Base-by-base conservation (phyloP, 2,329 filamentous ascomycete genomes). In the Colletotrichum ledebouriae region DNA sequence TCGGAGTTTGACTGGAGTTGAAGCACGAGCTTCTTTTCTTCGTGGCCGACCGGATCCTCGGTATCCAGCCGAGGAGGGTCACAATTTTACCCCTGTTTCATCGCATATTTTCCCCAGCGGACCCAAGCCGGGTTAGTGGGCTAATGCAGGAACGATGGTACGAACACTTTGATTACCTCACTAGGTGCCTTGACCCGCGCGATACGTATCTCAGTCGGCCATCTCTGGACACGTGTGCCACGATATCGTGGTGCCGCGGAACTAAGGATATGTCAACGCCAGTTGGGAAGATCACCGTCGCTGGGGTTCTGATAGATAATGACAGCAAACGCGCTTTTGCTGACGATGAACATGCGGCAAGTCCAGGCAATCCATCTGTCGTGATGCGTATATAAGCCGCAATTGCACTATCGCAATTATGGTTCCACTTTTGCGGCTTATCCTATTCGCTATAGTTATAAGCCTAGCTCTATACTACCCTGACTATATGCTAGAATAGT, bases 51-150 rank as follows among this genome's bases (percentile, higher is more conserved):
- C 67, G 67, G 63, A 47, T 67, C 52, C 52, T 67, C 67, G 67
- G 67, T 67, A 67, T 53, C 50, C 57, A 67, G 52, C 67, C 67
- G 67, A 69, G 57, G 65, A 69, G 63, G 57, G 67, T 62, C 57
- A 67, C 53, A 69, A 69, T 63, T 67, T 69, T 58, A 63, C 67
- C 67, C 67, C 67, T 69, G 67, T 69, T 69, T 69, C 67, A 69
- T 69, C 57, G 57, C 63, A 67, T 61, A 57, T 67, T 53, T 56
- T 62, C 46, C 50, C 67, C 67, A 69, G 67, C 52, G 59, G 57
- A 62, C 57, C 67, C 63, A 67, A 58, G 67, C 57, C 46, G 57
- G 29, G 56, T 47, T 37, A 67, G 52, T 63, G 50, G 63, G 46
- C 67, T 69, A 69, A 69, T 69, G 67, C 67, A 69, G 67, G 67